These are phyloP conservation scores for Populus tomentosa DNA, from an alignment of 441 rosid species.

Conservation along the genomic window DNA sequence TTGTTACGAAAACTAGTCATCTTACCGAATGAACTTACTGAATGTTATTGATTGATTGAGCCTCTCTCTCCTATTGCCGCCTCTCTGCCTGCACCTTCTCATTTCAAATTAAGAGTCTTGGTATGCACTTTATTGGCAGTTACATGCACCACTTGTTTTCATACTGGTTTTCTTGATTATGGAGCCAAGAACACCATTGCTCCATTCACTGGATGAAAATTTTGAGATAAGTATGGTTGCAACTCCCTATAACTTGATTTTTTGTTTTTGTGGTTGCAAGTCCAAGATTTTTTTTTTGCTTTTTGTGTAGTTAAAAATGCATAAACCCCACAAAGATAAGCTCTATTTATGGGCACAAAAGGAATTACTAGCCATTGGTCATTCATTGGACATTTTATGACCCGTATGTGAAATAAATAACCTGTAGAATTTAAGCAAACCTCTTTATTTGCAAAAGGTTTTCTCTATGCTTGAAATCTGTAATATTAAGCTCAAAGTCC, in stretches of 20 bases:
- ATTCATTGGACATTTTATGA: background rate
- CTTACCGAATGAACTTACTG: too few species aligned
- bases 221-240: background rate
- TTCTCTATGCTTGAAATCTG: background rate
- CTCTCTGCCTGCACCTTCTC: background rate
- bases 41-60: too few species aligned
- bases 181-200: background rate
- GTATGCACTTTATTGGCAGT: background rate
- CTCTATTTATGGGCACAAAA: too few species aligned
- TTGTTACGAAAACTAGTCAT: too few species aligned
- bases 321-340: too few species aligned
- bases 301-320: too few species aligned
- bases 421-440: background rate
- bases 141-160: background rate
- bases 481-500: background rate
- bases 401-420: background rate
- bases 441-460: background rate
- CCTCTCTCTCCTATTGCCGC: too few species aligned
- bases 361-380: too few species aligned
- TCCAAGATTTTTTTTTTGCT: background rate
- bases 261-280: background rate
- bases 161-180: background rate
- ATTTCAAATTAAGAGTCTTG: background rate
- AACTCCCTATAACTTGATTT: background rate
- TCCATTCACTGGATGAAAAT: background rate